Base-by-base conservation (phyloP, 257 asterid species). In the Cordia subcordata region DNA sequence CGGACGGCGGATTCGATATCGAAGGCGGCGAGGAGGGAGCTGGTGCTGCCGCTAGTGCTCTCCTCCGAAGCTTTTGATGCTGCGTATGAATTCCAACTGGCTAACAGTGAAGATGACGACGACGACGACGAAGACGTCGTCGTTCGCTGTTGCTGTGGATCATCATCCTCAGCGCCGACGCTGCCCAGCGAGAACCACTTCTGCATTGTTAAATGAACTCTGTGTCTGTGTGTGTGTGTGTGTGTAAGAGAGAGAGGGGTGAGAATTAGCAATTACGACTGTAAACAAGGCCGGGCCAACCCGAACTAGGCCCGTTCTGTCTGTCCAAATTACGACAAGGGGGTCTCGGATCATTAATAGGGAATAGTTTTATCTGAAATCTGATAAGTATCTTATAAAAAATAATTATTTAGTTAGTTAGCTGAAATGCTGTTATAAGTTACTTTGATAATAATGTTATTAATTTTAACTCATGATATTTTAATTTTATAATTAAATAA, bases 1-100 rank as follows among this genome's bases (percentile, higher is more conserved):
- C 89, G 77, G 45, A 82, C 90, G 32, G 96, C 94, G 44, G 96
- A 69, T 83, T 88, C 96, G 65, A 88, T 71, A 64, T 88, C 96
- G 72, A 87, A 82, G 11, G 71, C 85, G 35, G 84, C 81, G 60
- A 75, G 75, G 35, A 88, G 77, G 22, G 92, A 68, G 67, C 79
- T 42, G 47, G 8, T 14, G 15, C 47, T 70, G 70, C 72, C 73
- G 57, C 77, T 63, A 42, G 73, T 58, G 49, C 72, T 71, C 57
- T 73, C 83, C 10, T 79, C 87, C 59, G 95, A 69, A 44, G 87
- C 61, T 81, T 79, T 77, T 13, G 82, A 59, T 38, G 95, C 75
- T 16, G 94, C 77, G 64, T 87, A 87, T 1, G 94, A 87, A 66
- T 85, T 83, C 96, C 96, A 87, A 61, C 85, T 91, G 4, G 96